Percentiles rank a stretch among this genome's conserved stretches.
phyloP scores from a whole-genome alignment of 805 yeast species.

The Myxozyma lipomycoides region DNA sequence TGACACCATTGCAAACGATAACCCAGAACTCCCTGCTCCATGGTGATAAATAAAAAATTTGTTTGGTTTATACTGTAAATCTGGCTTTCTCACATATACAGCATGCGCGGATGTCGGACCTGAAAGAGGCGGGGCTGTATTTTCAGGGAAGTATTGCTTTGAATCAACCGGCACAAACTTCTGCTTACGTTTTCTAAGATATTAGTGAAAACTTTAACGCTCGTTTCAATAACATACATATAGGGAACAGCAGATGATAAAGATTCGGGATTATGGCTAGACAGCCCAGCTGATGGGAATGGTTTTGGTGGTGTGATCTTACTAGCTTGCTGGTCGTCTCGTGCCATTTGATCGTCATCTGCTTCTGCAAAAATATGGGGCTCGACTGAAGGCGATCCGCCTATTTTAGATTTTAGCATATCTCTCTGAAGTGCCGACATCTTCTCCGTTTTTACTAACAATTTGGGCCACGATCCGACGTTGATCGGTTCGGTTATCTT shows the following conservation, averaged over 20 bases:
- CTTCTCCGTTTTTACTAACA: background rate
- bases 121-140: background rate
- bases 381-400: background rate
- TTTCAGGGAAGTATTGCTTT: background rate
- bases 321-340: background rate
- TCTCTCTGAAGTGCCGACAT: slow-evolving; percentile 4
- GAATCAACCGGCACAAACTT: slow-evolving; percentile 8
- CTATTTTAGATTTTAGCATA: slow-evolving; percentile 5
- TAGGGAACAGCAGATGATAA: background rate
- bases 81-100: slow-evolving; percentile 14
- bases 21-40: slow-evolving; percentile 90
- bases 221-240: background rate
- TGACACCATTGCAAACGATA: slow-evolving; percentile 56
- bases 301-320: background rate
- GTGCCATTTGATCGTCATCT: background rate
- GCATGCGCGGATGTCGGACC: slow-evolving; percentile 2
- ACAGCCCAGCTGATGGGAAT: background rate
- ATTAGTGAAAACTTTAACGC: background rate
- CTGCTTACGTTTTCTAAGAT: slow-evolving; percentile 3
- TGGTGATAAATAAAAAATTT: slow-evolving; percentile 79
- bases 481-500: background rate
- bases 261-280: background rate
- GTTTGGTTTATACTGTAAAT: slow-evolving; percentile 25
- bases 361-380: background rate
- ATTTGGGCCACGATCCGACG: background rate